These are phyloP conservation scores for Diospyros kaki DNA, from an alignment of 148 eudicot species.

Conservation along the genomic window DNA sequence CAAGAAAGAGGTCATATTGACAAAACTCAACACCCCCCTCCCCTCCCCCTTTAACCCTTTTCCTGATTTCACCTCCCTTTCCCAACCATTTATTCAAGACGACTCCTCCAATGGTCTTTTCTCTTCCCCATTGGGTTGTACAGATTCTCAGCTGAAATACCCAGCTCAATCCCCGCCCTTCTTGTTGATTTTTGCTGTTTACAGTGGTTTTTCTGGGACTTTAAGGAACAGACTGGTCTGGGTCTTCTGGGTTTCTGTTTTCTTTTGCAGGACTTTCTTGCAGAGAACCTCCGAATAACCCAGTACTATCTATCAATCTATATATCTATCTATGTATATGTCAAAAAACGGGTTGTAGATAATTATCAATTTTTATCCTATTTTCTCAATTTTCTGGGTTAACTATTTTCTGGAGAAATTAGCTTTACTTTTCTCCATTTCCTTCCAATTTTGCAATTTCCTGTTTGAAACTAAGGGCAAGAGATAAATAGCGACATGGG, in stretches of 20 bases:
- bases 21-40: slow-evolving; percentile 37
- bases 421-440: neutral
- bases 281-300: slow-evolving; percentile 23
- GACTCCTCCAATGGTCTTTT: slow-evolving; percentile 43
- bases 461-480: slow-evolving; percentile 15
- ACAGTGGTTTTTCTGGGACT: slow-evolving; percentile 21
- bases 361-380: slow-evolving; percentile 17
- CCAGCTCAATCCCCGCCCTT: slow-evolving; percentile 27
- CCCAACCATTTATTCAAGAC: slow-evolving; percentile 39
- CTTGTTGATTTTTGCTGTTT: slow-evolving; percentile 31
- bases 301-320: neutral
- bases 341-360: slow-evolving; percentile 28
- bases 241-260: slow-evolving; percentile 37
- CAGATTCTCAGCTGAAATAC: slow-evolving; percentile 33
- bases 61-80: slow-evolving; percentile 57
- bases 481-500: slow-evolving; percentile 63
- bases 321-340: slow-evolving; percentile 21
- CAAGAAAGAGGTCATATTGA: slow-evolving; percentile 36
- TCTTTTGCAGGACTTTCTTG: slow-evolving; percentile 25
- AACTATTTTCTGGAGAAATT: slow-evolving; percentile 9
- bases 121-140: slow-evolving; percentile 30
- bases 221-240: slow-evolving; percentile 28
- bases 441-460: slow-evolving; percentile 9
- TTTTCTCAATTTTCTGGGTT: slow-evolving; percentile 4
- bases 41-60: neutral